Evolutionary conservation across 495 filamentous ascomycete genomes (phyloP), one percentile per base, ranked within the genome.

Genomic region (Podospora appendiculata): DNA sequence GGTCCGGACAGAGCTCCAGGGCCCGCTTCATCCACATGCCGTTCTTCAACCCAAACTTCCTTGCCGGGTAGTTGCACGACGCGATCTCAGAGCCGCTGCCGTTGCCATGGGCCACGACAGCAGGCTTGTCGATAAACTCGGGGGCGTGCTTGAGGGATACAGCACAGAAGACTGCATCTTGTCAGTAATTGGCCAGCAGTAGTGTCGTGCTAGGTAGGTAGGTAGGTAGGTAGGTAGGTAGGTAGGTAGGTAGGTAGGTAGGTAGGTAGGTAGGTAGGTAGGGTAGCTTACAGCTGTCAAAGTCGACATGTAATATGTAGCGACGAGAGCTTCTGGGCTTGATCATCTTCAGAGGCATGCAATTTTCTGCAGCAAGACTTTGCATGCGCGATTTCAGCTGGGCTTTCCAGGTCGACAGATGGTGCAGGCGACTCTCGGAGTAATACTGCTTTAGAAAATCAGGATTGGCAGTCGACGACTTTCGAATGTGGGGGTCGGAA

Each of bases 21-120:
- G 94, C 93, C 32, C 79, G 74, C 60, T 90, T 91, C 90, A 98
- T 95, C 93, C 93, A 98, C 94, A 96, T 96, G 8, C 94, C 93
- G 55, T 97, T 97, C 63, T 89, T 95, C 47, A 97, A 75, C 0
- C 91, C 93, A 58, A 80, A 90, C 17, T 79, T 77, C 18, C 93
- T 82, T 3, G 94, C 93, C 17, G 84, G 81, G 64, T 98, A 98
- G 65, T 96, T 98, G 67, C 93, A 98, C 51, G 90, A 95, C 8
- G 93, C 93, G 57, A 98, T 96, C 62, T 97, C 93, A 1, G 90
- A 95, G 16, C 90, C 88, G 39, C 82, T 79, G 0, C 91, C 91
- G 25, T 75, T 77, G 16, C 91, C 84, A 65, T 98, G 93, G 16
- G 93, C 90, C 38, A 98, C 85, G 9, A 88, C 92, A 35, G 88